Evolutionary conservation across 257 asterid species (phyloP), one percentile per base, ranked within the genome.

Genomic region (Galeopsis tetrahit): DNA sequence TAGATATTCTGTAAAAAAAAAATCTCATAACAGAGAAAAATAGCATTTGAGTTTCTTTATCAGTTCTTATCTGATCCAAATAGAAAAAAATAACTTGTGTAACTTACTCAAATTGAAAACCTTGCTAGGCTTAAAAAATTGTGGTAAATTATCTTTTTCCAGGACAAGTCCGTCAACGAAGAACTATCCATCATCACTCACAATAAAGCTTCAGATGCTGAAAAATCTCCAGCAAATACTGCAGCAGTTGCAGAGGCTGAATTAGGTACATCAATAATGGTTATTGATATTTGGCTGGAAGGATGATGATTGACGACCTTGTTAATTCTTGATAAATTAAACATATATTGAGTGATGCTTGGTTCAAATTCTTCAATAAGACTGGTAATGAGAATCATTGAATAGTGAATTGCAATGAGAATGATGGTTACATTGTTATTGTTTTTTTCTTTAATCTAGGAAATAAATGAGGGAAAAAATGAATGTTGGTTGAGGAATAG

Each of bases 151-250:
- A 10, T 49, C 10, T 59, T 4, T 61, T 62, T 51, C 33, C 72
- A 75, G 84, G 77, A 73, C 4, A 62, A 53, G 34, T 15, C 57
- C 21, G 63, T 48, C 9, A 40, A 62, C 28, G 75, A 71, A 31
- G 69, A 35, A 61, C 55, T 36, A 53, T 1, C 13, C 5, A 5
- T 28, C 55, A 57, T 28, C 55, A 57, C 28, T 68, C 49, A 17
- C 21, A 15, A 28, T 9, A 32, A 55, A 71, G 81, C 36, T 60
- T 10, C 39, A 15, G 70, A 49, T 6, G 9, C 58, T 51, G 69
- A 46, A 21, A 56, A n/a, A 6, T 21, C 21, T 66, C 63, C 56
- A 10, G 35, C 40, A 64, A 32, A 44, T 60, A 64, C 32, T 14
- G 34, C 7, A 34, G 48, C 62, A 61, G 39, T 21, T 42, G 55